phyloP scores from a whole-genome alignment of 2,329 filamentous ascomycete species.

The Cucurbitaria berberidis region DNA sequence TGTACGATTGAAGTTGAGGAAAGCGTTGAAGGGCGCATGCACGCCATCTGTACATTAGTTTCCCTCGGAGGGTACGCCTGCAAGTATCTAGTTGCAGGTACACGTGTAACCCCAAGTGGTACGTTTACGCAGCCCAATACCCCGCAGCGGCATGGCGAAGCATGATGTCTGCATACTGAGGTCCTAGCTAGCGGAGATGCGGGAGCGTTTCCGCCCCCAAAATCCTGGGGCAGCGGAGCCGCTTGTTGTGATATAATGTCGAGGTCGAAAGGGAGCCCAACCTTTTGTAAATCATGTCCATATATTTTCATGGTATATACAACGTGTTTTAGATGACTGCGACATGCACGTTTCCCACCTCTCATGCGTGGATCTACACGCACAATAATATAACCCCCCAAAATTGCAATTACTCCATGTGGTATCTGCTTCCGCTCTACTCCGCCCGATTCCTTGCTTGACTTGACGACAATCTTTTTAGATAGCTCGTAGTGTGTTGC shows the following conservation, averaged over 20 bases:
- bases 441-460: not conserved
- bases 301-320: not conserved
- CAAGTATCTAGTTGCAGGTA: conserved; percentile 4
- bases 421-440: not conserved
- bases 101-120: not conserved
- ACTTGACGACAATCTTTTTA: not conserved
- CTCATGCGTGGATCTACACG: not conserved
- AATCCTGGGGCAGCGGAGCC: not conserved
- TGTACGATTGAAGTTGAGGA: not conserved
- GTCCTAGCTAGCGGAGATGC: not conserved
- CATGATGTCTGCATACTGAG: not conserved
- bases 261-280: conserved; percentile 1
- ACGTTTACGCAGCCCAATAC: not conserved
- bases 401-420: not conserved
- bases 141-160: conserved; percentile 5
- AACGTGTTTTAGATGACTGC: not conserved
- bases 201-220: not conserved
- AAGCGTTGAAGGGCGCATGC: not conserved
- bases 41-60: not conserved
- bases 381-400: not conserved
- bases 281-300: not conserved
- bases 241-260: not conserved
- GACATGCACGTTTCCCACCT: not conserved
- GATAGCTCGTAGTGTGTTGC: not conserved
- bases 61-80: too few species aligned